These are phyloP conservation scores for Phanerodontia chrysosporium DNA, from an alignment of 768 basidiomycete species.

Conservation along the genomic window DNA sequence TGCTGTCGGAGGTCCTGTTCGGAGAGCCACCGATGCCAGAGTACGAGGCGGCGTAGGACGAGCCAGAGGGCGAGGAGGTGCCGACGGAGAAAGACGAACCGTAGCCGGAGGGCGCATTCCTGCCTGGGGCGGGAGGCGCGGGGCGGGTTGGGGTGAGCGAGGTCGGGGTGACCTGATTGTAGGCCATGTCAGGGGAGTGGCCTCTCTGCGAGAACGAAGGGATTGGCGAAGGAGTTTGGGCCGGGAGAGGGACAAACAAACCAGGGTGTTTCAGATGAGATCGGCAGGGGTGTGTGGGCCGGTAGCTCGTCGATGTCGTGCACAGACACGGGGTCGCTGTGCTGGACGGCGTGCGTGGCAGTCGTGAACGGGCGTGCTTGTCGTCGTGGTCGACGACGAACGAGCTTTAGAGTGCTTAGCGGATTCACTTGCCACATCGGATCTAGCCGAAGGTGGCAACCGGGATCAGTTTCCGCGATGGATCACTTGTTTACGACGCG, in stretches of 20 bases:
- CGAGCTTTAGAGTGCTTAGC: neutral
- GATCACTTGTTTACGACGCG: neutral
- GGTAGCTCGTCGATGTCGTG: conserved; percentile 5
- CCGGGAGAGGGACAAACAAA: neutral
- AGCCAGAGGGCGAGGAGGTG: conserved; percentile 43
- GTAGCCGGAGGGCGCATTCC: conserved; percentile 45
- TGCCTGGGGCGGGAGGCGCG: conserved; percentile 65
- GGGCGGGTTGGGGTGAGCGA: conserved; percentile 76
- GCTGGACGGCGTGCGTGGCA: neutral
- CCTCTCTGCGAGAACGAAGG: neutral
- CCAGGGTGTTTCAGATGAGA: conserved; percentile 4
- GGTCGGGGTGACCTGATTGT: conserved; percentile 44
- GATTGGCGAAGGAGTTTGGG: neutral
- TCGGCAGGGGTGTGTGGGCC: neutral
- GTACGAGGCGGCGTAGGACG: conserved; percentile 64
- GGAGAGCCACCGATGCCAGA: conserved; percentile 82
- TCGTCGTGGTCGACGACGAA: conserved; percentile 11
- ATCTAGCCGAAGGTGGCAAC: conserved; percentile 17
- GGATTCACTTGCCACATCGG: conserved; percentile 5
- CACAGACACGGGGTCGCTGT: neutral
- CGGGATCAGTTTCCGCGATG: conserved; percentile 7
- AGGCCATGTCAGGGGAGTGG: conserved; percentile 35
- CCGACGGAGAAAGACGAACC: conserved; percentile 55
- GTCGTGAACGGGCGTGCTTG: conserved; percentile 8
- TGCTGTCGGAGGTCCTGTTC: conserved; percentile 40